Conservation (phyloP, 345 rosid genomes). For the Linum usitatissimum region DNA sequence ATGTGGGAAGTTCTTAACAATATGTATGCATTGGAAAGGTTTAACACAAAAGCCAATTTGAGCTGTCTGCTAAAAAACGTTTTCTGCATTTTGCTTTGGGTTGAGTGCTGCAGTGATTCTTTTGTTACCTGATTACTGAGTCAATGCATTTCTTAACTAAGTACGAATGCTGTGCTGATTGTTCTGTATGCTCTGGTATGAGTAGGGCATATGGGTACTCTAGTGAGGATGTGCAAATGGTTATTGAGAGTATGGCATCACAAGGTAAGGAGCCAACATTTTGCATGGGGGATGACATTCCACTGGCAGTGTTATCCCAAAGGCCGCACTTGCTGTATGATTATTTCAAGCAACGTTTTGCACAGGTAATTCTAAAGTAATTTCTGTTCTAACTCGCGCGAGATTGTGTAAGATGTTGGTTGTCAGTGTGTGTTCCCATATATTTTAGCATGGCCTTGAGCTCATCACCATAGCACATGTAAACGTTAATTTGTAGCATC, state of each 20-base stretch:
- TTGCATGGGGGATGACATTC: conserved; percentile 97
- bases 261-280: conserved; percentile 98
- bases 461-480: background rate
- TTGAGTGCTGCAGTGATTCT: no score
- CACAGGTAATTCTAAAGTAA: conserved; percentile 50
- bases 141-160: no score
- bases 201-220: conserved; percentile 93
- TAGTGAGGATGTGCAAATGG: conserved; percentile 99
- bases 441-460: background rate
- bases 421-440: background rate
- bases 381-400: background rate
- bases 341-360: conserved; percentile 98
- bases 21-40: no score
- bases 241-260: conserved; percentile 91
- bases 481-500: no score
- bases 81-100: no score
- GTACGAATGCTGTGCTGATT: background rate
- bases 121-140: no score
- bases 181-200: conserved; percentile 17
- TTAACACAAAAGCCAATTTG: no score
- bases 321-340: conserved; percentile 88
- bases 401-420: background rate
- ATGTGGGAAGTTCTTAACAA: background rate
- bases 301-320: conserved; percentile 76
- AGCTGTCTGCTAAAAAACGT: no score